A percentile compares a stretch with the other conserved stretches of the same genome.
phyloP scores from a whole-genome alignment of 805 yeast species.

The Pichia nakasei region DNA sequence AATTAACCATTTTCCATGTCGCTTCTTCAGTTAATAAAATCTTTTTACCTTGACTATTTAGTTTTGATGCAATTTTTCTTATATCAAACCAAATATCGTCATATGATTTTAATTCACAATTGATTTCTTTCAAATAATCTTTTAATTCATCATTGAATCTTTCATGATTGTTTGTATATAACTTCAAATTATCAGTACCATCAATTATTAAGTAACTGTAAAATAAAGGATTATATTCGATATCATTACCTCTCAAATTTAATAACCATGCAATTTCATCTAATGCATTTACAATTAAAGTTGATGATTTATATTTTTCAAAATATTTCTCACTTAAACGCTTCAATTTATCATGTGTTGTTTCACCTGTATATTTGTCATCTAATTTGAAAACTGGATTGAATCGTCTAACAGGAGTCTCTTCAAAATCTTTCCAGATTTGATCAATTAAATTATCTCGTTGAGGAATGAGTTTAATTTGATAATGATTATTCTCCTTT shows the following conservation, averaged over 20 bases:
- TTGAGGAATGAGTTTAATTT: slow-evolving; percentile 36
- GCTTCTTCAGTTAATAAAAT: slow-evolving; percentile 47
- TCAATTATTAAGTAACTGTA: slow-evolving; percentile 43
- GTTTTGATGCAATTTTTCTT: slow-evolving; percentile 26
- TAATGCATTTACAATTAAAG: slow-evolving; percentile 38
- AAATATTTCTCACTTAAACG: slow-evolving; percentile 34
- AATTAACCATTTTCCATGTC: slow-evolving; percentile 61
- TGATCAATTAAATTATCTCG: slow-evolving; percentile 38
- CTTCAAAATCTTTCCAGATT: slow-evolving; percentile 50
- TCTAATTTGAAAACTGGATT: slow-evolving; percentile 44
- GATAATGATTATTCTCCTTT: slow-evolving; percentile 20
- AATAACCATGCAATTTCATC: slow-evolving; percentile 92
- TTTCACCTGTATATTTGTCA: slow-evolving; percentile 55
- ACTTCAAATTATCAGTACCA: slow-evolving; percentile 25
- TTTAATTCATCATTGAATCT: slow-evolving; percentile 31
- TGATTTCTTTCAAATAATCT: slow-evolving; percentile 33
- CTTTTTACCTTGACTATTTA: slow-evolving; percentile 17
- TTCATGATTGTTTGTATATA: slow-evolving; percentile 34
- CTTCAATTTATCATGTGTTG: slow-evolving; percentile 46
- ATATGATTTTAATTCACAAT: slow-evolving; percentile 37
- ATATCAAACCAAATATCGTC: slow-evolving; percentile 38
- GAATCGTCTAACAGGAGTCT: slow-evolving; percentile 47
- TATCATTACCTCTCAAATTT: slow-evolving; percentile 59
- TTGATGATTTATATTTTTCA: slow-evolving; percentile 21
- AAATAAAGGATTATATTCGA: slow-evolving; percentile 47